Conservation (phyloP, 2,329 filamentous ascomycete genomes). For the Dichotomopilus funicola region DNA sequence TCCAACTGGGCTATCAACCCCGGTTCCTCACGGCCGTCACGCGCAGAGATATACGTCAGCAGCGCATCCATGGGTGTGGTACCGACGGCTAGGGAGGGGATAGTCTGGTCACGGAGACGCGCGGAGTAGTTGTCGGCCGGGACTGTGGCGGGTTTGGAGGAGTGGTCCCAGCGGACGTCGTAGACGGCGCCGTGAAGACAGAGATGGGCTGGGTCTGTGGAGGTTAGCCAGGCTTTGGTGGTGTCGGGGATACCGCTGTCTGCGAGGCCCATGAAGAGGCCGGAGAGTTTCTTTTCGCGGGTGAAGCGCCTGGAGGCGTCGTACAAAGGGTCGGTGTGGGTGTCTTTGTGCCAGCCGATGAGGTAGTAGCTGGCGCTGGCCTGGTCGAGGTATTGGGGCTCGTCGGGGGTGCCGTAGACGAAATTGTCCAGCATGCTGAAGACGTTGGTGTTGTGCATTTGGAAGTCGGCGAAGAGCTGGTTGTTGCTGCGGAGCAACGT, state of each 20-base stretch:
- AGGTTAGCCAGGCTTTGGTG: not conserved
- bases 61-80: slow-evolving; percentile 36
- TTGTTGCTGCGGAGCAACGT: slow-evolving; percentile 22
- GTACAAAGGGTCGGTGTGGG: not conserved
- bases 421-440: slow-evolving; percentile 38
- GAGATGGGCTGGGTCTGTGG: slow-evolving; percentile 10
- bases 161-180: slow-evolving; percentile 30
- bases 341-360: slow-evolving; percentile 34
- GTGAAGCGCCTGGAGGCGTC: not conserved
- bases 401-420: slow-evolving; percentile 19
- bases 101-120: slow-evolving; percentile 15
- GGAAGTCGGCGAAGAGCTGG: slow-evolving; percentile 36
- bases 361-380: slow-evolving; percentile 35
- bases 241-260: not conserved
- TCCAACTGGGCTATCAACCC: too few relatives aligned
- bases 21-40: slow-evolving; percentile 6
- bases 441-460: slow-evolving; percentile 36
- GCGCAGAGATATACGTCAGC: slow-evolving; percentile 29
- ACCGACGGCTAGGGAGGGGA: slow-evolving; percentile 29
- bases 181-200: slow-evolving; percentile 35
- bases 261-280: not conserved
- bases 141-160: slow-evolving; percentile 24
- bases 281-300: not conserved
- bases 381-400: slow-evolving; percentile 14
- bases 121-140: slow-evolving; percentile 28